Evolutionary conservation across 345 rosid species (phyloP), one percentile per base, ranked within the genome.

Genomic region (Schrenkiella parvula): DNA sequence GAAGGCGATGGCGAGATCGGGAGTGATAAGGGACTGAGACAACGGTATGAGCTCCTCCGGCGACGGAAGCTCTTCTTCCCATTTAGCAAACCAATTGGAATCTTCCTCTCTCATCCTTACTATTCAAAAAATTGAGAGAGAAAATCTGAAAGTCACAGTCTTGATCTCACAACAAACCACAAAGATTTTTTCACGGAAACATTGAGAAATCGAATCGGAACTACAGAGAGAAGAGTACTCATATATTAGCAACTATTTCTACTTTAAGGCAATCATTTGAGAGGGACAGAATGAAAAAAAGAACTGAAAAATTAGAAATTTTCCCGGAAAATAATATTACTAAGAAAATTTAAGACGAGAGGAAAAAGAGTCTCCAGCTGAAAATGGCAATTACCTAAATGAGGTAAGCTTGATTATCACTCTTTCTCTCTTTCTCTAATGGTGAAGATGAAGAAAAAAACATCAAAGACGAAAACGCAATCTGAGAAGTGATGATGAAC

Each of bases 31-130:
- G 71, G 97, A 78, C 75, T 93, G 97, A 53, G 92, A 77, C 23
- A 93, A 72, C n/a, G 98, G 96, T 83, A 84, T 93, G 12, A 93
- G 95, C 58, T 93, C 98, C 1, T 88, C 96, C 6, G 87, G 97
- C 0, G 97, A 72, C 0, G 97, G 98, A 3, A 91, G 96, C 47
- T 87, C 89, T 51, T 91, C 91, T 78, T 91, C 97, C 96, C 96
- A 89, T 79, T 81, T 88, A 2, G 95, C 35, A 53, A 93, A 90
- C 92, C 97, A 90, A 78, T 83, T 89, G 0, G 88, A 82, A 52
- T 83, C 90, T 25, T 93, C 97, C 14, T 90, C 96, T 75, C 86
- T 89, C 97, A 90, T 90, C 50, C 11, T 61, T 44, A 41, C 4
- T 21, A 22, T 15, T 50, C 55, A 55, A 15, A 21, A 52, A 2